phyloP scores from a whole-genome alignment of 2,329 filamentous ascomycete species.

The Keithomyces neogunnii region DNA sequence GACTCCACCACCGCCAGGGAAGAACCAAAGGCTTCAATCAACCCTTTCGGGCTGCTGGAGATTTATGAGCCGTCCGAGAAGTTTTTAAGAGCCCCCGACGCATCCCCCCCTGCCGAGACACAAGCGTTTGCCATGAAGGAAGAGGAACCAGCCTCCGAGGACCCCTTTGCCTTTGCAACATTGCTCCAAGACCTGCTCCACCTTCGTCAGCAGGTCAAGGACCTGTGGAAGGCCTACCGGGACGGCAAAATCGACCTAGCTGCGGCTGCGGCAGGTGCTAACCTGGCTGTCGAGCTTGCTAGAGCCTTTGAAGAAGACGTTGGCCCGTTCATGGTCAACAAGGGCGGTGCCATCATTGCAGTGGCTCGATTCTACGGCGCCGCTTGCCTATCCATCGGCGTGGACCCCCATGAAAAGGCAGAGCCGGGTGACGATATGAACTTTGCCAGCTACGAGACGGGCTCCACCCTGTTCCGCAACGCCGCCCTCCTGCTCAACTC shows the following conservation, averaged over 20 bases:
- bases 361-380: neutral
- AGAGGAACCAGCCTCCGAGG: neutral
- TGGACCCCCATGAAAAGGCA: neutral
- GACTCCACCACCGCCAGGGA: too few species aligned
- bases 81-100: too few species aligned
- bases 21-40: too few species aligned
- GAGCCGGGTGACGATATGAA: neutral
- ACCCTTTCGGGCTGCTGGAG: too few species aligned
- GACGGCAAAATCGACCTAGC: neutral
- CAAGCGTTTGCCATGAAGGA: neutral
- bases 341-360: neutral
- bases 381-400: neutral
- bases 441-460: neutral
- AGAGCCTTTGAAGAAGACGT: neutral
- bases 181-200: neutral
- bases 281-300: neutral
- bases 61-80: too few species aligned
- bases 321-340: neutral
- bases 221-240: too few species aligned
- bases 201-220: neutral
- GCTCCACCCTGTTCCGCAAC: too few species aligned
- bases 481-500: too few species aligned
- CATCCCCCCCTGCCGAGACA: too few species aligned
- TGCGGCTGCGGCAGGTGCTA: neutral
- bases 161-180: neutral